Evolutionary conservation across 2,329 filamentous ascomycete genomes (phyloP).

Genomic region (Penicillium capsulatum): DNA sequence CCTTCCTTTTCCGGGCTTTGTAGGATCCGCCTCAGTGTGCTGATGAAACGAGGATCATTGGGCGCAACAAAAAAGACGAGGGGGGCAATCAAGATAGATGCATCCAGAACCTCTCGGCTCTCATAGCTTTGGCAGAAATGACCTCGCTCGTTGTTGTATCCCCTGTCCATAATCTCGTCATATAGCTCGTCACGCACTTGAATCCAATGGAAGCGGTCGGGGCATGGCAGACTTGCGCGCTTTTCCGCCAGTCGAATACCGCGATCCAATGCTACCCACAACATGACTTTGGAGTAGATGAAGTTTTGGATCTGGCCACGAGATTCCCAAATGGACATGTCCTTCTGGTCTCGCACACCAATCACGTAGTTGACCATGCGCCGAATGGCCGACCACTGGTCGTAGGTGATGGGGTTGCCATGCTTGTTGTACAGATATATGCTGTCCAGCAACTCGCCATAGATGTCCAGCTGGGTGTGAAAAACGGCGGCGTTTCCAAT

Average conservation of each 20-base stretch:
- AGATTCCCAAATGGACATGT: constrained; percentile 84
- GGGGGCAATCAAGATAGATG: constrained; percentile 70
- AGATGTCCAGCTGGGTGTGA: constrained; percentile 74
- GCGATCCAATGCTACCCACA: constrained; percentile 77
- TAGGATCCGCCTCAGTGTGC: constrained; percentile 68
- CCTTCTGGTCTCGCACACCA: constrained; percentile 61
- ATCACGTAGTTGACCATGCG: constrained; percentile 67
- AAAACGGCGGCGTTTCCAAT: constrained; percentile 74
- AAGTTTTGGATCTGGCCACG: constrained; percentile 72
- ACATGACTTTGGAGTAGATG: constrained; percentile 76
- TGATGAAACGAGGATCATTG: constrained; percentile 70
- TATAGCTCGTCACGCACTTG: constrained; percentile 63
- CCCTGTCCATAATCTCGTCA: constrained; percentile 73
- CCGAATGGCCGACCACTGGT: constrained; percentile 68
- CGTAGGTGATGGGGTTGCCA: constrained; percentile 71
- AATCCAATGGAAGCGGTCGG: constrained; percentile 64
- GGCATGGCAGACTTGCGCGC: constrained; percentile 65
- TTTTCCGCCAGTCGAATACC: constrained; percentile 71
- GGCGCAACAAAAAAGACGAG: constrained; percentile 76
- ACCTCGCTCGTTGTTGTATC: constrained; percentile 65
- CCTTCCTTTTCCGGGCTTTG: constrained; percentile 70
- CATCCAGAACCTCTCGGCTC: constrained; percentile 64
- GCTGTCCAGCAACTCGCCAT: constrained; percentile 71
- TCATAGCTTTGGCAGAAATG: constrained; percentile 76
- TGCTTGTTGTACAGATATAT: constrained; percentile 78